Evolutionary conservation across 768 basidiomycete species (phyloP), one percentile per base, ranked within the genome.

Genomic region (Mycena metata): DNA sequence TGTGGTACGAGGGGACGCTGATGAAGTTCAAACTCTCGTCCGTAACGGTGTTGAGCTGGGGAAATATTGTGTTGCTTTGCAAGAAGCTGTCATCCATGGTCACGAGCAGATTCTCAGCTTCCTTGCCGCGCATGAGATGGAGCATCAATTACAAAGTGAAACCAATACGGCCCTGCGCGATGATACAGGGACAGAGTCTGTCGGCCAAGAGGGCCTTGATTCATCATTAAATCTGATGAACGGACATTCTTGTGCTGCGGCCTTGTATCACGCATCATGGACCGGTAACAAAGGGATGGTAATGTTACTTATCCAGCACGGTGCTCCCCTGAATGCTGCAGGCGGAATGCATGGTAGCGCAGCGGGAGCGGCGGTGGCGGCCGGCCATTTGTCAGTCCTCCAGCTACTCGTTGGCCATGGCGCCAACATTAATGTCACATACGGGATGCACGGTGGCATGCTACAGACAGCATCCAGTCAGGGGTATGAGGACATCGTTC

Each of bases 251-350:
- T 33, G 35, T 33, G 51, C 26, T 13, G 51, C 26, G 17, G 51
- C 51, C 51, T n/a, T 52, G 35, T 52, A 52, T 50, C 21, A 50
- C 16, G 51, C 51, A 33, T 52, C 51, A 15, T 33, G 30, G 51
- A 33, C 30, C 5, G 51, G 51, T 4, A 52, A 52, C 35, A 17
- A 15, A 15, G 51, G 19, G 51, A 15, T 52, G 6, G 39, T 56
- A 35, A 21, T 41, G 35, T 24, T 56, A 23, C 55, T 56, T 21
- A 2, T 56, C 39, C 10, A 41, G 15, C 36, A 24, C 16, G 55
- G 55, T 13, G 39, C 55, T 1, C 19, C 35, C 35, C 19, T 55
- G 9, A 39, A 55, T 12, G 12, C 52, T 21, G 7, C 1, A 10
- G 1, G 30, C 16, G 39, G 39, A 21, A 21, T 13, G 55, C 11